phyloP scores from a whole-genome alignment of 768 basidiomycete species.

The Suillus spraguei region DNA sequence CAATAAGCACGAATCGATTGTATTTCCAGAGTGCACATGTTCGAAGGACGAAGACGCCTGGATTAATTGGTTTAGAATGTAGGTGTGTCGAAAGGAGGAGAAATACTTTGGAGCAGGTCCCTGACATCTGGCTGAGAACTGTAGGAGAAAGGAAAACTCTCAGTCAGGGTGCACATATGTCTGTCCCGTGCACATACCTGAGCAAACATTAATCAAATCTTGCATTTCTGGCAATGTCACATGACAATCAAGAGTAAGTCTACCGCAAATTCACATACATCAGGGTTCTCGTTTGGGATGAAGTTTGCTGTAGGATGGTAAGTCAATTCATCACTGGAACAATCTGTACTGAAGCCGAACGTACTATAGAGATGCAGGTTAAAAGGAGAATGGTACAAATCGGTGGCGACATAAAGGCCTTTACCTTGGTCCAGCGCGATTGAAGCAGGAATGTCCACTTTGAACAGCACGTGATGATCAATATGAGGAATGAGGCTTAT shows the following conservation, averaged over 20 bases:
- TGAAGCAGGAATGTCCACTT: conserved; percentile 7
- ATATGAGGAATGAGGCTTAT: neutral
- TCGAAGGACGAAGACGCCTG: neutral
- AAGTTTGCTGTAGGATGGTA: neutral
- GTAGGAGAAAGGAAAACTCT: neutral
- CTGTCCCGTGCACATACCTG: neutral
- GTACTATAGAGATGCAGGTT: neutral
- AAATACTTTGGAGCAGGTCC: neutral
- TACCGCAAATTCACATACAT: neutral
- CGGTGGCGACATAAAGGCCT: neutral
- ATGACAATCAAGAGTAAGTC: too few relatives aligned
- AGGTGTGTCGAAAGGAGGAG: too few relatives aligned
- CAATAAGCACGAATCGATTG: neutral
- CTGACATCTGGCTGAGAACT: neutral
- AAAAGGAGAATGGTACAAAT: neutral
- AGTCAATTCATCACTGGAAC: neutral
- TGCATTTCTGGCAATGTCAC: neutral
- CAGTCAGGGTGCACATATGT: too few relatives aligned
- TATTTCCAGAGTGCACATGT: conserved; percentile 1
- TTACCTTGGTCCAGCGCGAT: conserved; percentile 6
- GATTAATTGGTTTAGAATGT: neutral
- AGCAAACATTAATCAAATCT: neutral
- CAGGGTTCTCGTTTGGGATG: neutral
- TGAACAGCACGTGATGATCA: neutral
- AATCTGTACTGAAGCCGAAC: neutral